phyloP scores from a whole-genome alignment of 2,329 filamentous ascomycete genomes.

The Hortaea sp. region DNA sequence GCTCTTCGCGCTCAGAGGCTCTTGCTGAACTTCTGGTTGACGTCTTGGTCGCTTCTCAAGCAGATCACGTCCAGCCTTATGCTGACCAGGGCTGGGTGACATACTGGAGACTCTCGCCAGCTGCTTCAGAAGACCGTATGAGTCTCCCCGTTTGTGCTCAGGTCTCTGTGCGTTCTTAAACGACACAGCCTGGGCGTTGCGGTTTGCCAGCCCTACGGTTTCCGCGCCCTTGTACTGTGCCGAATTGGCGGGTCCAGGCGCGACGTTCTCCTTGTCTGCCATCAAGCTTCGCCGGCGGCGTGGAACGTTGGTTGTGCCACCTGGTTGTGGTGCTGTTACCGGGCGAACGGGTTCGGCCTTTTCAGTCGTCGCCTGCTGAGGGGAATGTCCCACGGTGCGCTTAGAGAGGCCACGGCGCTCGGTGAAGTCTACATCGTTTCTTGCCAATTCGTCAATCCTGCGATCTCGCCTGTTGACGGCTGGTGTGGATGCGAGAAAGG shows the following conservation, averaged over 20 bases:
- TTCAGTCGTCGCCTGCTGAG: not conserved
- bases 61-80: constrained; percentile 2
- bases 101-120: constrained; percentile 36
- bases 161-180: constrained; percentile 18
- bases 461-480: constrained; percentile 25
- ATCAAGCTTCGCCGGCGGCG: constrained; percentile 16
- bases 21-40: not conserved
- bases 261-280: constrained; percentile 20
- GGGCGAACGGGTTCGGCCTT: not conserved
- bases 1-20: constrained; percentile 2
- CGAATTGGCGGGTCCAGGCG: constrained; percentile 4
- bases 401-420: constrained; percentile 17
- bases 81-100: constrained; percentile 34
- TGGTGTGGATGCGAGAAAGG: constrained; percentile 40
- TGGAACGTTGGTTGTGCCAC: not conserved
- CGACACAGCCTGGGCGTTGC: constrained; percentile 14
- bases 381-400: constrained; percentile 4
- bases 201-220: constrained; percentile 22
- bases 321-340: constrained; percentile 1
- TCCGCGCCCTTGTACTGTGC: constrained; percentile 25
- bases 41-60: constrained; percentile 1
- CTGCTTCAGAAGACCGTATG: constrained; percentile 35
- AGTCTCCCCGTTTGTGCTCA: constrained; percentile 31
- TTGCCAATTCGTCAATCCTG: constrained; percentile 33
- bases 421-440: constrained; percentile 31